Percentiles rank a stretch among this genome's conserved stretches.
Conservation (phyloP, 139 green algal genomes). For the Chloropicon primus region DNA sequence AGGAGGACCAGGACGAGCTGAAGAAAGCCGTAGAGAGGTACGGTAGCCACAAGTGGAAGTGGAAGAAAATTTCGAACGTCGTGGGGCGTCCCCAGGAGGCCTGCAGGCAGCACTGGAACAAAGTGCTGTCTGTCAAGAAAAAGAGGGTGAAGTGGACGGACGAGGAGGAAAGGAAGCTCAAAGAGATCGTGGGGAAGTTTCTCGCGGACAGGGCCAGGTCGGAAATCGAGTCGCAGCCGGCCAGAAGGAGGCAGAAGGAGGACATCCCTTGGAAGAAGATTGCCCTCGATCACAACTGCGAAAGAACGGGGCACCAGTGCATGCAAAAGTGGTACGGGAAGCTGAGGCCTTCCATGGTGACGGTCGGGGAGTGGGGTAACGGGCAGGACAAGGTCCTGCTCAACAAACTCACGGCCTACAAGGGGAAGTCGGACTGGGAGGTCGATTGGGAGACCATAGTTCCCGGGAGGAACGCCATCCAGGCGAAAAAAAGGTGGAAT, state of each 20-base stretch:
- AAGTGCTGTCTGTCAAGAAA: neutral
- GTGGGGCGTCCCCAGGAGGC: neutral
- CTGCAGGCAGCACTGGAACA: neutral
- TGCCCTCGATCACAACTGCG: neutral
- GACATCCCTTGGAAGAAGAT: neutral
- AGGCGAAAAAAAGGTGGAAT: neutral
- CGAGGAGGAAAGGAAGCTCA: neutral
- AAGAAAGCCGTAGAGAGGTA: neutral
- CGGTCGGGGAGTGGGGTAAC: neutral
- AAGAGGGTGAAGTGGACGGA: neutral
- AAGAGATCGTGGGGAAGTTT: neutral
- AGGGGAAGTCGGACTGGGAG: neutral
- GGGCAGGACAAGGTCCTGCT: neutral
- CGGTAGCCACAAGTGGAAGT: neutral
- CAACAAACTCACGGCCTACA: neutral
- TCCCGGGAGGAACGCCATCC: neutral
- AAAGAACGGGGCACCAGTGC: neutral
- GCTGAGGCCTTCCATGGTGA: neutral
- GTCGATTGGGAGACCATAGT: neutral
- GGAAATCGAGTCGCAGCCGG: neutral
- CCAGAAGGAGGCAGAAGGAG: neutral
- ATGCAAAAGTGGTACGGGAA: neutral
- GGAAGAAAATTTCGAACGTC: neutral
- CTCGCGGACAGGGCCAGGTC: neutral
- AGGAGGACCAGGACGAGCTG: neutral